These are phyloP conservation scores for Saururus chinensis DNA, from an alignment of 164 flowering plant genomes.

Conservation along the genomic window DNA sequence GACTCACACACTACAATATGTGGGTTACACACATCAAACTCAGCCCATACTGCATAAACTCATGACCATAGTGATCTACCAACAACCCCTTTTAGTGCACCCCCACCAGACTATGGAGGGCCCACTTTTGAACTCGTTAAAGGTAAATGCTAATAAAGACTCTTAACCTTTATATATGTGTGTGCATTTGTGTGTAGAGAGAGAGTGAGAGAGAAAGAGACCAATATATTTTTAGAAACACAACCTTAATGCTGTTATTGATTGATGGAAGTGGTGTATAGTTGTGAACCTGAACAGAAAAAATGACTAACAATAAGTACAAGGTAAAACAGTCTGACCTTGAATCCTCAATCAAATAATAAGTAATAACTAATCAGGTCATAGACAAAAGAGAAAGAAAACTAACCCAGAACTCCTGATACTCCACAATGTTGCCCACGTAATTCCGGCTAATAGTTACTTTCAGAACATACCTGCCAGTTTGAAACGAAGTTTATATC, in stretches of 20 bases:
- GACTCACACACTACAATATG: too few relatives aligned
- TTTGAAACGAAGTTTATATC: neutral
- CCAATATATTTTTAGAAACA: neutral
- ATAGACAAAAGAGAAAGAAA: neutral
- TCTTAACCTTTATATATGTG: too few relatives aligned
- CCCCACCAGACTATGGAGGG: too few relatives aligned
- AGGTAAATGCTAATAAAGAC: too few relatives aligned
- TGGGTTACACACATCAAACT: too few relatives aligned
- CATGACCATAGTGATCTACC: too few relatives aligned
- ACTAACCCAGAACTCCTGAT: constrained; percentile 75
- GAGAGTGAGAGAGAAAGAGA: too few relatives aligned
- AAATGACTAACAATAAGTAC: neutral
- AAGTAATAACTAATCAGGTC: neutral
- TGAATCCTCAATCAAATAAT: constrained; percentile 1
- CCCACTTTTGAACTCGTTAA: too few relatives aligned
- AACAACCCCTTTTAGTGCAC: too few relatives aligned
- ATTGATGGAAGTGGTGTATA: constrained; percentile 65
- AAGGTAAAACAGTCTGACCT: neutral
- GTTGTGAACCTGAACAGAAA: constrained; percentile 61
- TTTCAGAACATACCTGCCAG: constrained; percentile 77
- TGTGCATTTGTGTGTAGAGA: too few relatives aligned
- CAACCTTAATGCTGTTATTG: constrained; percentile 92
- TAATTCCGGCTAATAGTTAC: constrained; percentile 81
- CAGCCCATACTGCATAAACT: too few relatives aligned
- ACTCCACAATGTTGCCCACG: constrained; percentile 74